phyloP scores from a whole-genome alignment of 2,329 filamentous ascomycete species.

The Trichoderma hamatum region DNA sequence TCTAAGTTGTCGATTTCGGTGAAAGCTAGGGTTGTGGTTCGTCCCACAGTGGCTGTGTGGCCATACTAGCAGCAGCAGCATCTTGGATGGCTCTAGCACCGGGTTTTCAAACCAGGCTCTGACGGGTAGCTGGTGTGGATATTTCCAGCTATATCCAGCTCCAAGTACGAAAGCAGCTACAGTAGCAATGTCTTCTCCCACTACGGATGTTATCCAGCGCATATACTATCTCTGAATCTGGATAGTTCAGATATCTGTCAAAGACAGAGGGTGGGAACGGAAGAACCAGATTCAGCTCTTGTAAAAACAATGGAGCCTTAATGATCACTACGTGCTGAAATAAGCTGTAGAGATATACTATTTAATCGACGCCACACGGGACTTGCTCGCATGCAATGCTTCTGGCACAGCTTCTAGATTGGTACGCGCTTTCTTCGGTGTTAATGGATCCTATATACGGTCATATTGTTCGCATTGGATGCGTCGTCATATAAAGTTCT shows the following conservation, averaged over 20 bases:
- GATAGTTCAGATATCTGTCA: neutral
- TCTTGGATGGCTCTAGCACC: slow-evolving; percentile 7
- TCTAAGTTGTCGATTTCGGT: slow-evolving; percentile 41
- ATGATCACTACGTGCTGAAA: slow-evolving; percentile 4
- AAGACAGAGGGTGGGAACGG: neutral
- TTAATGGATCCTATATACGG: slow-evolving; percentile 12
- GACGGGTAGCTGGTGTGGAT: slow-evolving; percentile 15
- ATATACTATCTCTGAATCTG: slow-evolving; percentile 4
- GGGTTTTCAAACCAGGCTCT: slow-evolving; percentile 7
- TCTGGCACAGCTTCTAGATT: slow-evolving; percentile 2
- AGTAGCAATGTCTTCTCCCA: neutral
- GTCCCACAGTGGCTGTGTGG: slow-evolving; percentile 28
- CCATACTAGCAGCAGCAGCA: slow-evolving; percentile 1
- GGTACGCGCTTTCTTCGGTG: neutral
- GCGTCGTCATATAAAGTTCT: neutral
- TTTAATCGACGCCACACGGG: slow-evolving; percentile 1
- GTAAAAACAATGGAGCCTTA: slow-evolving; percentile 5
- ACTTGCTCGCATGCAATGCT: neutral
- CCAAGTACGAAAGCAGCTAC: slow-evolving; percentile 1
- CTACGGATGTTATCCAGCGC: neutral
- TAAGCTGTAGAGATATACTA: slow-evolving; percentile 3
- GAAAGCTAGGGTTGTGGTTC: slow-evolving; percentile 41
- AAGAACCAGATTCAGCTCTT: neutral
- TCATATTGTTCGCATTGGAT: slow-evolving; percentile 14
- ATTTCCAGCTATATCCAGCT: neutral